Conservation (phyloP, 345 rosid species). For the Salix viminalis region DNA sequence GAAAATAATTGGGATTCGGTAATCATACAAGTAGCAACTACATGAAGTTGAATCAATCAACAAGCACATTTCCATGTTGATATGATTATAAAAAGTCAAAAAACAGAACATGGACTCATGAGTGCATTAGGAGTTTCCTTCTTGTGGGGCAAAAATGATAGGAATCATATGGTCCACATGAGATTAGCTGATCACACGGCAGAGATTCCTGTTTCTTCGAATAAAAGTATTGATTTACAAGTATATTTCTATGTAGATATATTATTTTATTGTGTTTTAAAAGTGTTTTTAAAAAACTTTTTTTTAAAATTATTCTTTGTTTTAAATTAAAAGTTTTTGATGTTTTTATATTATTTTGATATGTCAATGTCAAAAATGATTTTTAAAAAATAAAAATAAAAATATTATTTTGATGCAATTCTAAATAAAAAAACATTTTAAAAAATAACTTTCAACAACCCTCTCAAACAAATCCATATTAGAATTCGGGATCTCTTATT, state of each 20-base stretch:
- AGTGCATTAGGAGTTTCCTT: neutral
- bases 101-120: neutral
- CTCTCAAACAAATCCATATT: neutral
- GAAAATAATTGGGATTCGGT: neutral
- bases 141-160: neutral
- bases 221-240: neutral
- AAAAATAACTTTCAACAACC: rapidly evolving
- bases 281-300: no score
- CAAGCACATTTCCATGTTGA: neutral
- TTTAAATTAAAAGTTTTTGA: no score
- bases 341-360: no score
- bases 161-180: neutral
- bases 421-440: no score
- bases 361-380: no score
- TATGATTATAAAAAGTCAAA: neutral
- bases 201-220: neutral
- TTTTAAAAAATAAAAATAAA: no score
- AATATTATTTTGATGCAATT: no score
- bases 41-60: neutral
- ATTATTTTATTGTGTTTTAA: no score
- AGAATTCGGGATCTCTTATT: neutral
- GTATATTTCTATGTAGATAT: neutral
- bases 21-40: neutral
- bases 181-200: neutral
- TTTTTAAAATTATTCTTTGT: no score